Conservation (phyloP, 495 filamentous ascomycete species). For the Aspergillus mulundensis region DNA sequence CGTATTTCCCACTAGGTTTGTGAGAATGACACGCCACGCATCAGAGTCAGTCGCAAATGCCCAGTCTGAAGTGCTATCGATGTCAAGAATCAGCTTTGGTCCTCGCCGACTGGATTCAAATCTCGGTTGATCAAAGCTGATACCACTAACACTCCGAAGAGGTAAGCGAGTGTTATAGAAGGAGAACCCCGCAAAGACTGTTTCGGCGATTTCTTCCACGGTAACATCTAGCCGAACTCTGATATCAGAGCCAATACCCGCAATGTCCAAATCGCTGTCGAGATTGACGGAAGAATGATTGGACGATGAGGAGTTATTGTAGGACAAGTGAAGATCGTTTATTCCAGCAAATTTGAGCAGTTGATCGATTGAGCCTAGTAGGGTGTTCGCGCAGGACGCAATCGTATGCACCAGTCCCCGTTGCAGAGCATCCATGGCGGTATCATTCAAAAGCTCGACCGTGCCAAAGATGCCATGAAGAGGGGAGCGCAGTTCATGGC, state of each 20-base stretch:
- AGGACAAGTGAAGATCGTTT: conserved; percentile 3
- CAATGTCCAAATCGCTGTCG: conserved; percentile 13
- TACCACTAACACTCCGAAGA: neutral
- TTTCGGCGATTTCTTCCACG: conserved; percentile 57
- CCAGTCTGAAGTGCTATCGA: conserved; percentile 48
- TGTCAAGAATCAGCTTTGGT: conserved; percentile 54
- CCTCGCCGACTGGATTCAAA: no score
- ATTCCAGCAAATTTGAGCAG: conserved; percentile 13
- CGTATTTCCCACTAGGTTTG: conserved; percentile 46
- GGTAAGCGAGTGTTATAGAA: conserved; percentile 15
- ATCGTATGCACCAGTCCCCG: conserved; percentile 7
- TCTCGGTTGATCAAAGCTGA: conserved; percentile 4
- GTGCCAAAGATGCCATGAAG: conserved; percentile 15
- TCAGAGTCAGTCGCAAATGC: conserved; percentile 57
- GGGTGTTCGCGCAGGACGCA: conserved; percentile 4
- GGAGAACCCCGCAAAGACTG: conserved; percentile 50
- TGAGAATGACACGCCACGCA: conserved; percentile 50
- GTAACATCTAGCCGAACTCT: conserved; percentile 46
- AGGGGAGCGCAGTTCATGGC: conserved; percentile 13
- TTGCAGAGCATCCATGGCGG: conserved; percentile 1
- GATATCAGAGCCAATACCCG: no score
- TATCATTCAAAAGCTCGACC: conserved; percentile 12
- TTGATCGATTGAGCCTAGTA: conserved; percentile 12
- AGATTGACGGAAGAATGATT: neutral
- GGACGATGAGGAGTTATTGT: neutral